Evolutionary conservation across 2,329 filamentous ascomycete genomes (phyloP), one percentile per base, ranked within the genome.

Genomic region (Fusarium sulawesiense): DNA sequence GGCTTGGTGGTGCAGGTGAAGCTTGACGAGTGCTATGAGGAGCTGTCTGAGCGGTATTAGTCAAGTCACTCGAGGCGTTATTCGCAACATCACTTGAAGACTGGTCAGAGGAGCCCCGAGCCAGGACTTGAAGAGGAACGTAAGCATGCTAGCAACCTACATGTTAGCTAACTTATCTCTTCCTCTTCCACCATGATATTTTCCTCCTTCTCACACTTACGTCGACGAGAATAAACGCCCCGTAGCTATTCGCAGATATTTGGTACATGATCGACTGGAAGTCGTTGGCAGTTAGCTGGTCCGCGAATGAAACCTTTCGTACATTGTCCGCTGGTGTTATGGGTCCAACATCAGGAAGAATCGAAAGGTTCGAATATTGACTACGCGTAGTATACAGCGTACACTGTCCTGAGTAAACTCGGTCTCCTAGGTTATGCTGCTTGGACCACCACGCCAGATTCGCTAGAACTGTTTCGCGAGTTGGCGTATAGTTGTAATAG

Each of bases 291-390:
- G 76, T 64, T 7, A 65, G 53, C 47, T 71, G 74, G 44, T 68
- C 58, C n/a, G 71, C 75, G 41, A 78, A 71, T 46, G 76, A 73
- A n/a, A 76, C 34, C 21, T 73, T 75, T 65, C 76, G 74, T 66
- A 79, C 76, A 56, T 76, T 61, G 62, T 79, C 58, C 6, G 34
- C 48, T 16, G 72, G 60, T 9, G 60, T 37, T 18, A 73, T 64
- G 23, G 66, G 51, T 3, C 73, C 68, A 7, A 29, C 45, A 3
- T 46, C 50, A 10, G 56, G 48, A 7, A 54, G 23, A 7, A 74
- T 53, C 11, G 56, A 34, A 18, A 73, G 55, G 16, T 53, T 54
- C 7, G 70, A 59, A 10, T 47, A 14, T 18, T 32, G 11, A 21
- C 49, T 65, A 14, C 50, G 55, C 16, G 73, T 72, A 6, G 68